These are phyloP conservation scores for Ceratobasidium sp. DNA, from an alignment of 1,284 basidiomycete species.

Conservation along the genomic window DNA sequence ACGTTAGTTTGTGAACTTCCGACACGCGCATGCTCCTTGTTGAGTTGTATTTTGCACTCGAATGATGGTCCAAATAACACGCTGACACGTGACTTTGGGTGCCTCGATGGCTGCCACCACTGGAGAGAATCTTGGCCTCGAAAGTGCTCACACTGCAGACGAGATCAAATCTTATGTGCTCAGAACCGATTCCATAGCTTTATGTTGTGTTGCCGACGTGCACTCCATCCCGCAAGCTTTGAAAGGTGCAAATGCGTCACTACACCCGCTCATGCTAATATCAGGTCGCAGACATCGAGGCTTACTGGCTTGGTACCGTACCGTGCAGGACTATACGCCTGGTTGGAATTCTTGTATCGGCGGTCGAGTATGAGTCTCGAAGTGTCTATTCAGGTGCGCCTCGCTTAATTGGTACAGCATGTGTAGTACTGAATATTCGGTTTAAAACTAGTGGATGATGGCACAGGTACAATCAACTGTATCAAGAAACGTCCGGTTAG, in stretches of 20 bases:
- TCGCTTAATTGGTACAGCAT: neutral
- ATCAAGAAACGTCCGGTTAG: conserved; percentile 18
- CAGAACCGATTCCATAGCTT: conserved; percentile 20
- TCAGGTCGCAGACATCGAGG: conserved; percentile 25
- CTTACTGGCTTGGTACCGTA: conserved; percentile 39
- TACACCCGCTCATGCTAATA: conserved; percentile 4
- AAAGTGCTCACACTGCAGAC: conserved; percentile 17
- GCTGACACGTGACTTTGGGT: conserved; percentile 28
- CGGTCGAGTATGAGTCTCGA: conserved; percentile 37
- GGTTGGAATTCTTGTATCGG: conserved; percentile 27
- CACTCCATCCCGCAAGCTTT: conserved; percentile 23
- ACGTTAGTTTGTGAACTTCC: neutral
- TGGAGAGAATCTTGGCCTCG: neutral
- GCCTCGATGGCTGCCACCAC: conserved; percentile 2
- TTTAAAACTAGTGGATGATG: conserved; percentile 34
- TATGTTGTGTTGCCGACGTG: conserved; percentile 24
- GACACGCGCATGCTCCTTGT: neutral
- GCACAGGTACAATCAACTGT: conserved; percentile 37
- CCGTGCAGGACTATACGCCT: conserved; percentile 32
- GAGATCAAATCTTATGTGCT: conserved; percentile 31
- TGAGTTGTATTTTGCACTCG: neutral
- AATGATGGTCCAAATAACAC: neutral
- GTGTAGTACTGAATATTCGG: neutral
- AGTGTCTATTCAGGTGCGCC: conserved; percentile 28
- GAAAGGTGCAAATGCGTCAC: conserved; percentile 34